phyloP scores from a whole-genome alignment of 225 moss, liverwort and hornwort species.

The Bryoerythrophyllum caledonicum region DNA sequence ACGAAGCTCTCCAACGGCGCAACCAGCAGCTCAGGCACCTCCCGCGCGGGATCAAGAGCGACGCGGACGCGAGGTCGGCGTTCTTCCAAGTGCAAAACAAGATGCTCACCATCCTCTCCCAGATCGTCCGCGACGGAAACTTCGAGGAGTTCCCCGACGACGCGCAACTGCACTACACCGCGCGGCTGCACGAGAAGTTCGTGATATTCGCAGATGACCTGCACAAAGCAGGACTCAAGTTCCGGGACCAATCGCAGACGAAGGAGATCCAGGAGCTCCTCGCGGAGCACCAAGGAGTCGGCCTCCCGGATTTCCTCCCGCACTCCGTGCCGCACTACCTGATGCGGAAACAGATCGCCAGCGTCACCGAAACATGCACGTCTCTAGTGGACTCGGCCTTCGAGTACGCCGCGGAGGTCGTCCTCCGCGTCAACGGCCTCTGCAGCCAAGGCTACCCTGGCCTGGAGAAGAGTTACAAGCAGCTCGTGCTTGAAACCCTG shows the following conservation, averaged over 20 bases:
- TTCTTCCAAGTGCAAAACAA: neutral
- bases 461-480: neutral
- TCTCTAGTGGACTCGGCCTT: slow-evolving; percentile 35
- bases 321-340: neutral
- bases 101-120: neutral
- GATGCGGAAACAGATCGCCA: slow-evolving; percentile 36
- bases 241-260: neutral
- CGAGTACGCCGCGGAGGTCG: slow-evolving; percentile 24
- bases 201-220: neutral
- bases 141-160: neutral
- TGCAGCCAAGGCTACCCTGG: slow-evolving; percentile 18
- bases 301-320: neutral
- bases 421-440: neutral
- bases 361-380: slow-evolving; percentile 11
- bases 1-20: neutral
- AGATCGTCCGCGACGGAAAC: neutral
- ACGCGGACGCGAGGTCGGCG: neutral
- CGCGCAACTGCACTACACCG: neutral
- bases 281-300: neutral
- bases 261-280: neutral
- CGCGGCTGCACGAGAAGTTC: neutral
- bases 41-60: neutral
- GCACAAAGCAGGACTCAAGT: neutral
- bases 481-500: neutral
- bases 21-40: neutral